These are phyloP conservation scores for Chlamydomonas incerta DNA, from an alignment of 139 green algal genomes.

Conservation along the genomic window DNA sequence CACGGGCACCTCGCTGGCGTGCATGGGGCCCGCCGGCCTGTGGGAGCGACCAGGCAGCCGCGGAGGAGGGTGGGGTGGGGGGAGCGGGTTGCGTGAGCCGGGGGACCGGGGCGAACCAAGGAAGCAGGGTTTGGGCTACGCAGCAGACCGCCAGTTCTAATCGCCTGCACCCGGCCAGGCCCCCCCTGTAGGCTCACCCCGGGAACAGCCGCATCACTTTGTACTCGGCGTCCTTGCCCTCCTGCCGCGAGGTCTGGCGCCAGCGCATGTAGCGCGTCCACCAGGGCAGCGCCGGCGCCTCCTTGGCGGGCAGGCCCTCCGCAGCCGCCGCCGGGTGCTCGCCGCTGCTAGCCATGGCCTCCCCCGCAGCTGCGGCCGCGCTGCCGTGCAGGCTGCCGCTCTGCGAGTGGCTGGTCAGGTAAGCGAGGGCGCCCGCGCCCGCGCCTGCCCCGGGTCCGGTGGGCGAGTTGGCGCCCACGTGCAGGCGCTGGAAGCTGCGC, in stretches of 20 bases:
- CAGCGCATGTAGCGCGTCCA: conserved; percentile 57
- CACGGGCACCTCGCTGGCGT: conserved; percentile 52
- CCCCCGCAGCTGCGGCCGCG: neutral
- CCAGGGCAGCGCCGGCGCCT: neutral
- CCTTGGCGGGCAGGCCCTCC: neutral
- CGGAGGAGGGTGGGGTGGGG: neutral
- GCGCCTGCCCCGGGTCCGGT: conserved; percentile 1
- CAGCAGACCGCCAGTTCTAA: neutral
- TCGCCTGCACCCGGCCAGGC: too few relatives aligned
- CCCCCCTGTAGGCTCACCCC: too few relatives aligned
- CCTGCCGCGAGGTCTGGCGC: conserved; percentile 62
- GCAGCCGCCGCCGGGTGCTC: neutral
- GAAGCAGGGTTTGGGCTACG: too few relatives aligned
- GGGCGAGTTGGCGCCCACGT: neutral
- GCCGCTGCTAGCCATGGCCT: neutral
- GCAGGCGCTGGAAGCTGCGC: conserved; percentile 29
- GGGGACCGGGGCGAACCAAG: too few relatives aligned
- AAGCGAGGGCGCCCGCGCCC: conserved; percentile 9
- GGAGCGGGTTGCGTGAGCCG: neutral
- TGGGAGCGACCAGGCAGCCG: neutral
- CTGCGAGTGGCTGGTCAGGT: neutral
- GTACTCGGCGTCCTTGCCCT: conserved; percentile 59
- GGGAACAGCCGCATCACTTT: conserved; percentile 54
- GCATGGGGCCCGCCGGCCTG: conserved; percentile 44
- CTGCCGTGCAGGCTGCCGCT: too few relatives aligned